A percentile compares a stretch with the other conserved stretches of the same genome.
Conservation (phyloP, 176 grass and related monocot species). For the Musa beccarii region DNA sequence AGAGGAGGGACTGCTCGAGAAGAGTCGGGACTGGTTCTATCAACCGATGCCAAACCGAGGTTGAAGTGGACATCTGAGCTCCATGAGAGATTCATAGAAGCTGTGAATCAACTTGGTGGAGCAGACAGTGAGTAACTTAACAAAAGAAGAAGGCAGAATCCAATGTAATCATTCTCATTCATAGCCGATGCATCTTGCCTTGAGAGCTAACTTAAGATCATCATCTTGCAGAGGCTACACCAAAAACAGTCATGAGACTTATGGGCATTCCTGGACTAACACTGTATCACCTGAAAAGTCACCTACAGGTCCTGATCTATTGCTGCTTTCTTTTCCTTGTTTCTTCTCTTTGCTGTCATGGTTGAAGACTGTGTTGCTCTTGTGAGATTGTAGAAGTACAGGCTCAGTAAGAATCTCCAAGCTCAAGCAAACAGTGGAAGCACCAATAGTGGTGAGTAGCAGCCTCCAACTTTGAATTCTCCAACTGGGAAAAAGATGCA, state of each 20-base stretch:
- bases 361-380: background rate
- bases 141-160: background rate
- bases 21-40: slow-evolving; percentile 75
- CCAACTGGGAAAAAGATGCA: background rate
- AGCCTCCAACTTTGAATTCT: slow-evolving; percentile 8
- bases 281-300: slow-evolving; percentile 90
- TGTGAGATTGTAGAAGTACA: slow-evolving; percentile 55
- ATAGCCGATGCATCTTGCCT: background rate
- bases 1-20: slow-evolving; percentile 35
- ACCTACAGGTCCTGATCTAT: slow-evolving; percentile 65
- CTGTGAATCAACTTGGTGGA: slow-evolving; percentile 71
- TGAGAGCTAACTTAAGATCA: background rate
- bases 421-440: slow-evolving; percentile 37
- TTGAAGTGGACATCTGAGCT: slow-evolving; percentile 90
- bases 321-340: background rate
- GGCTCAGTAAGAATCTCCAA: slow-evolving; percentile 76
- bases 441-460: slow-evolving; percentile 43
- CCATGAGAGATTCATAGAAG: slow-evolving; percentile 70
- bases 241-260: slow-evolving; percentile 80
- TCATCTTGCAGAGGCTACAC: slow-evolving; percentile 64
- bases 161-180: background rate
- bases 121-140: slow-evolving; percentile 68
- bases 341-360: background rate
- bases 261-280: slow-evolving; percentile 93
- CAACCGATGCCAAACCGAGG: slow-evolving; percentile 79